These are phyloP conservation scores for Reutealis trisperma DNA, from an alignment of 345 rosid genomes.

Conservation along the genomic window DNA sequence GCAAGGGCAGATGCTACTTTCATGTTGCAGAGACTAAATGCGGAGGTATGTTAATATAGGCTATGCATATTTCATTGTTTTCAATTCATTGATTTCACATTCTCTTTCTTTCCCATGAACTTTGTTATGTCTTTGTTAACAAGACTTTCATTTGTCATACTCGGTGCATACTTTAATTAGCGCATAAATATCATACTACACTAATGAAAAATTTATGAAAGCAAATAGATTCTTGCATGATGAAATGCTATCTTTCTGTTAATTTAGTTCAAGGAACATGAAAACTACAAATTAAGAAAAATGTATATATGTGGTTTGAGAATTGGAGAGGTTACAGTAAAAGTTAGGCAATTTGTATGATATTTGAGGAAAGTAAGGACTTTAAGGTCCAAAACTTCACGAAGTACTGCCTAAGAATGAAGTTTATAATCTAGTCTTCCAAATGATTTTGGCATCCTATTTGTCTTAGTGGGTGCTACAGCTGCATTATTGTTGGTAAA, in stretches of 20 bases:
- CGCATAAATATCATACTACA: not conserved
- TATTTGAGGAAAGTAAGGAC: not conserved
- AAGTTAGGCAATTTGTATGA: not conserved
- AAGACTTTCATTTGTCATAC: not conserved
- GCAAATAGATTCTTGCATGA: conserved; percentile 2
- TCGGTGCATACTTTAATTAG: not conserved
- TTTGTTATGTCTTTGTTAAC: not conserved
- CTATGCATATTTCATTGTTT: conserved; percentile 9
- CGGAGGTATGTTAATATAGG: conserved; percentile 59
- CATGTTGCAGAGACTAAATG: conserved; percentile 59
- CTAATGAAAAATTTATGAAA: not conserved
- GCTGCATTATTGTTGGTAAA: conserved; percentile 8
- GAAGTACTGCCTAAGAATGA: not conserved
- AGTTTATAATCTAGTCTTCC: conserved; percentile 2
- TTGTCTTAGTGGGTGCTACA: conserved; percentile 5
- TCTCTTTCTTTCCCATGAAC: not conserved
- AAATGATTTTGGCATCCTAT: conserved; percentile 1
- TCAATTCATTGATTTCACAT: not conserved
- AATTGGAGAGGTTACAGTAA: not conserved
- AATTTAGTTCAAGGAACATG: not conserved
- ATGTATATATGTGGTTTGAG: not conserved
- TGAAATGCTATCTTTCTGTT: not conserved
- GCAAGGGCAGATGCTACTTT: conserved; percentile 74
- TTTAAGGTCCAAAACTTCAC: not conserved
- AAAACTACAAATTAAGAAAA: not conserved